These are phyloP conservation scores for Fimicolochytrium jonesii DNA, from an alignment of 192 early-diverging fungal species.

Conservation along the genomic window DNA sequence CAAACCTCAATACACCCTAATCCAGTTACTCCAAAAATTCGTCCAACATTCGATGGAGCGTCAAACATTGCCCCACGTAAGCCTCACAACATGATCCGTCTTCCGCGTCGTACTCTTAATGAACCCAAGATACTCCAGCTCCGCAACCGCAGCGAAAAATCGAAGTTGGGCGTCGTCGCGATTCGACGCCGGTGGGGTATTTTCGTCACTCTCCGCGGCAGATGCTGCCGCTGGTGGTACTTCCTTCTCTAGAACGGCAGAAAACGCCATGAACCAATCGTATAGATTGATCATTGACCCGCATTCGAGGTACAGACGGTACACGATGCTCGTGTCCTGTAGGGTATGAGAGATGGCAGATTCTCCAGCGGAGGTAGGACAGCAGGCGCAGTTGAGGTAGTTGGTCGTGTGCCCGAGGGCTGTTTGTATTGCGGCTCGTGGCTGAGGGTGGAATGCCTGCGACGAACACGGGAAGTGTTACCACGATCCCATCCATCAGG, in stretches of 20 bases:
- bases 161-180: slow-evolving; percentile 58
- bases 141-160: slow-evolving; percentile 78
- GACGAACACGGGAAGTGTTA: too few relatives aligned
- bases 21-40: too few relatives aligned
- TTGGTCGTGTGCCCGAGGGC: slow-evolving; percentile 71
- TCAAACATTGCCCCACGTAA: slow-evolving; percentile 56
- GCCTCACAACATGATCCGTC: slow-evolving; percentile 85
- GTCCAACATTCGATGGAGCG: too few relatives aligned
- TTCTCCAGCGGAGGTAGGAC: slow-evolving; percentile 36
- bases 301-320: slow-evolving; percentile 87
- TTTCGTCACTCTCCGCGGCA: not conserved
- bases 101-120: slow-evolving; percentile 85
- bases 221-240: not conserved
- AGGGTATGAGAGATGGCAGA: slow-evolving; percentile 55
- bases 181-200: not conserved
- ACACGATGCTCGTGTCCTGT: slow-evolving; percentile 84
- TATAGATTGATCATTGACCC: slow-evolving; percentile 91
- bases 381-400: slow-evolving; percentile 84
- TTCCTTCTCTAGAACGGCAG: slow-evolving; percentile 68
- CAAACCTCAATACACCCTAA: too few relatives aligned
- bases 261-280: slow-evolving; percentile 88
- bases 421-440: slow-evolving; percentile 78
- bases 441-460: slow-evolving; percentile 79
- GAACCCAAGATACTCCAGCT: slow-evolving; percentile 86
- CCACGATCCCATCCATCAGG: too few relatives aligned